A percentile compares a stretch with the other conserved stretches of the same genome.
phyloP scores from a whole-genome alignment of 495 filamentous ascomycete species.

The Penicillium ochrochloron region DNA sequence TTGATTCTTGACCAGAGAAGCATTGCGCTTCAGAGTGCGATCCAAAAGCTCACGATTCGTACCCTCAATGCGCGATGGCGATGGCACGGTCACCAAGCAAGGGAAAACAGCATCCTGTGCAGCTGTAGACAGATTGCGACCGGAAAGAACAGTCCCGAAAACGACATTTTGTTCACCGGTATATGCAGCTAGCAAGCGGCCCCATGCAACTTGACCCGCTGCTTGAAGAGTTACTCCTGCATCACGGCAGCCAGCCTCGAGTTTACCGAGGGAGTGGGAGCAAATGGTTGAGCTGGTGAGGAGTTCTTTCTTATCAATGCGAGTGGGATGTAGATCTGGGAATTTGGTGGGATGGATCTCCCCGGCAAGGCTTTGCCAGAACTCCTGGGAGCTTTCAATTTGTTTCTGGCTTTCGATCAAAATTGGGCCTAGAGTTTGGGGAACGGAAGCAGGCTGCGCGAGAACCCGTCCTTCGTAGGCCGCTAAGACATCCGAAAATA shows the following conservation, averaged over 20 bases:
- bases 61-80: conserved; percentile 52
- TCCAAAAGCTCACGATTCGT: conserved; percentile 59
- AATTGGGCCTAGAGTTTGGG: conserved; percentile 54
- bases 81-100: conserved; percentile 74
- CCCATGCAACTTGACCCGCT: conserved; percentile 76
- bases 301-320: conserved; percentile 40
- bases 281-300: conserved; percentile 47
- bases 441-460: conserved; percentile 33
- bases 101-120: conserved; percentile 66
- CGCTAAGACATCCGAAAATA: conserved; percentile 60
- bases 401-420: conserved; percentile 45
- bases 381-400: conserved; percentile 45
- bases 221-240: conserved; percentile 71
- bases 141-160: conserved; percentile 77
- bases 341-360: conserved; percentile 63
- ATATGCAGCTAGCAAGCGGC: conserved; percentile 69
- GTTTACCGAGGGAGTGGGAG: conserved; percentile 34
- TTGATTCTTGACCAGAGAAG: conserved; percentile 65
- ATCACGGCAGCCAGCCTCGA: conserved; percentile 58
- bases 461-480: conserved; percentile 38
- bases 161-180: conserved; percentile 68
- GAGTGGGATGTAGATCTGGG: conserved; percentile 69
- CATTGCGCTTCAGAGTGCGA: conserved; percentile 64
- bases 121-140: conserved; percentile 58
- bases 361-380: conserved; percentile 63